Base-by-base conservation (phyloP, 1,284 basidiomycete species). In the Pyrrhoderma noxium region DNA sequence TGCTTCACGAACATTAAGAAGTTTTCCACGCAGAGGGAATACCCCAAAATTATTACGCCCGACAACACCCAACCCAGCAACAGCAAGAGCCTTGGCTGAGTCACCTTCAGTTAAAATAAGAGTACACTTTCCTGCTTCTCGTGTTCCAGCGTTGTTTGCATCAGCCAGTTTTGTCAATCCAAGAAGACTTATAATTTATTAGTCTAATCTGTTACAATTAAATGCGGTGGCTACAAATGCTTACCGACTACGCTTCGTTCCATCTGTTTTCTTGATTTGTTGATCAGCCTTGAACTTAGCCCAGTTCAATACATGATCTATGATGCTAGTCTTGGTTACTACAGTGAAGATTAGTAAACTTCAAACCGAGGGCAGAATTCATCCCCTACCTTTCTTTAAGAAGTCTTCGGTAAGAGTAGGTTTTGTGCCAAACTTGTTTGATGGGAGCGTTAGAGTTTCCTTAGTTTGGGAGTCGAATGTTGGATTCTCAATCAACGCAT, bases 401-500 rank as follows among this genome's bases (percentile, higher is more conserved):
- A 99, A 97, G 0, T 96, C 93, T 53, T 99, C 95, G 1, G 88
- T 82, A 22, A 96, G 67, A 1, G 61, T 62, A 1, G 91, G 90
- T 66, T 87, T 93, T 55, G 88, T 89, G 45, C 90, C 92, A 64
- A 99, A 99, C 64, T 96, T 95, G 45, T 83, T 87, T 37, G 85
- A 73, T 21, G 88, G 85, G 44, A 99, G 73, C 1, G 94, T 99
- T 59, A 99, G 71, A 7, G 86, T 91, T 69, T 99, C 96, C 73
- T 99, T 99, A 44, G 96, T 99, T 70, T 99, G 96, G 72, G 93
- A 94, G 75, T 99, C 95, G 69, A 99, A 99, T 1, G 94, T 92
- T 8, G 96, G 95, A 65, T 99, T 99, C 71, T 97, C 94, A 57
- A 99, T 89, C 57, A 97, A 75, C 19, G 91, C 85, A 63, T 99